Evolutionary conservation across 2,329 filamentous ascomycete genomes (phyloP), one percentile per base, ranked within the genome.

Genomic region (Penicillium sp.): DNA sequence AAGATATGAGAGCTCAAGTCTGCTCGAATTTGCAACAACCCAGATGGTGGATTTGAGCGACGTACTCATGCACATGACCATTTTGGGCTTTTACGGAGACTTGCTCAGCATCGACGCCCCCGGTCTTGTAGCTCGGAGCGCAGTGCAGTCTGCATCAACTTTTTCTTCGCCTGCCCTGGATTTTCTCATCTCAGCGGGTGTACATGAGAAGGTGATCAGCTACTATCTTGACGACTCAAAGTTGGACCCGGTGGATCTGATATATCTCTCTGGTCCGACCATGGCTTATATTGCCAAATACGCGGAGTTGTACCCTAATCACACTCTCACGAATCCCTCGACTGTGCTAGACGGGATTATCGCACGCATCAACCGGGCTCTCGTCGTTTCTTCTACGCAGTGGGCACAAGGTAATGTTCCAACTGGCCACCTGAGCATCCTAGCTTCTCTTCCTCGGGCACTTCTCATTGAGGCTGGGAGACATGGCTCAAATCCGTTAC

Each of bases 231-330:
- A 81, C 35, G 74, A 74, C 3, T 69, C 72, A 4, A 72, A 66
- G 38, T 62, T 73, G 29, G 76, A 79, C 46, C 64, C 76, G 2
- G 58, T 81, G 29, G 78, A 81, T 52, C 62, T 74, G 7, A 71
- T 72, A 25, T 81, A 80, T 56, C 66, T 83, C 8, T 75, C 75
- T 51, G 74, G 74, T 5, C 74, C 77, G 4, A 72, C 79, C 18
- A 79, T 79, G 53, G 73, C 76, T 41, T 83, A 83, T 60, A 69
- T 83, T 39, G 73, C 77, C 33, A 74, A 74, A 47, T 83, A 82
- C 59, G 76, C 75, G 6, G 72, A 74, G 29, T 65, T 66, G 3
- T 82, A 81, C 46, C 76, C 78, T 2, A 73, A 76, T 28, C 76
- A 82, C 58, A 75, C 81, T 45, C 67, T 81, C 33, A 69, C 72